Evolutionary conservation across 2,329 filamentous ascomycete genomes (phyloP), one percentile per base, ranked within the genome.

Genomic region (Penicillium frequentans): DNA sequence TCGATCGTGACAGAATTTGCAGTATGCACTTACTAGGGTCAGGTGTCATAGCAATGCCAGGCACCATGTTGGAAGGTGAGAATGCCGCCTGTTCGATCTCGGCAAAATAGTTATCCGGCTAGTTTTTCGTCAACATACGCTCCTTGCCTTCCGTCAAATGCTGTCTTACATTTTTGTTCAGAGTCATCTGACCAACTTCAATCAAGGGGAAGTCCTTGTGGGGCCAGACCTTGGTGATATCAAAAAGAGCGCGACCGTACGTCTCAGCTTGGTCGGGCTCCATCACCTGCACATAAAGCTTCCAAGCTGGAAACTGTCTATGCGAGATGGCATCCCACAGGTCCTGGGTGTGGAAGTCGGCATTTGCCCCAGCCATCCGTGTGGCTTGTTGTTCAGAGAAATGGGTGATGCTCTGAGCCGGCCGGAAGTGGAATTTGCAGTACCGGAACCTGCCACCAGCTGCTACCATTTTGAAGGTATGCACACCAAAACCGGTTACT

Each of bases 181-280:
- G 80, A 68, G 91, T 86, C 0, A 95, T 71, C 70, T 90, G 84
- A 42, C 90, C 90, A 54, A 95, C 89, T 68, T 91, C 89, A 21
- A 87, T 82, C 23, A 93, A 79, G 0, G 90, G 90, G 0, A 90
- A 79, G 0, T 86, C 75, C 13, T 91, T 86, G 69, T 93, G 89
- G 0, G 90, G 89, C 89, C 90, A 93, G 13, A 93, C 74, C 75
- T 93, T 93, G 52, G 90, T 95, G 3, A 90, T 86, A 64, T 95
- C 90, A 5, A 95, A 83, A 42, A 93, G 88, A 67, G 93, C 90
- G 62, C 92, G 92, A 7, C 91, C 89, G 58, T 92, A 95, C 11
- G 88, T 84, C 60, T 93, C 81, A 69, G 91, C 86, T 39, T 86
- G 81, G 4, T 79, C 79, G 60, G 92, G 89, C 0, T 86, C 82